Evolutionary conservation across 768 basidiomycete species (phyloP).

Genomic region (Mycena leptocephala): DNA sequence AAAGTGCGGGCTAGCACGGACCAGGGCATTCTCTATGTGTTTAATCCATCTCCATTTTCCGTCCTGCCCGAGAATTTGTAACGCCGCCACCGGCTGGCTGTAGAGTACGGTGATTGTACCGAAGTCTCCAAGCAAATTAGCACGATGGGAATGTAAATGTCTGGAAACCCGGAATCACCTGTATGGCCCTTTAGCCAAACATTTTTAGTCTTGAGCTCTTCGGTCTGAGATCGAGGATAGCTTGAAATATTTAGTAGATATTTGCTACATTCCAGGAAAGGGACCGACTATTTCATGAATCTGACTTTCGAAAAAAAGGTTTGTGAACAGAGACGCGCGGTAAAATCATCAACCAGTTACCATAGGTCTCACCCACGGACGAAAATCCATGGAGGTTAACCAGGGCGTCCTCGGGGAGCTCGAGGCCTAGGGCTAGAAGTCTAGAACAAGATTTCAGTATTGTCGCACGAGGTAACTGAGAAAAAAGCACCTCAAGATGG

Average conservation of each 20-base stretch:
- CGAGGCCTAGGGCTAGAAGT: slow-evolving; percentile 66
- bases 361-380: slow-evolving; percentile 58
- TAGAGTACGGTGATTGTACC: slow-evolving; percentile 72
- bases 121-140: slow-evolving; percentile 54
- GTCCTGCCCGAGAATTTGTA: slow-evolving; percentile 70
- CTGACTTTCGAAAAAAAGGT: slow-evolving; percentile 58
- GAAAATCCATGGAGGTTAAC: slow-evolving; percentile 65
- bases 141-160: not conserved
- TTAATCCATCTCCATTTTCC: slow-evolving; percentile 72
- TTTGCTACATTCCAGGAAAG: not conserved
- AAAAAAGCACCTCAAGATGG: slow-evolving; percentile 57
- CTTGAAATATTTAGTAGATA: slow-evolving; percentile 43
- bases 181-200: slow-evolving; percentile 77
- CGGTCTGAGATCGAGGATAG: slow-evolving; percentile 65
- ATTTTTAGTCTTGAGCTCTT: slow-evolving; percentile 66
- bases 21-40: slow-evolving; percentile 73
- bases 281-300: slow-evolving; percentile 77
- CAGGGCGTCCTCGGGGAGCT: slow-evolving; percentile 69
- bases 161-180: slow-evolving; percentile 51
- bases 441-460: slow-evolving; percentile 32
- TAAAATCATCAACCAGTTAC: slow-evolving; percentile 41
- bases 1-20: slow-evolving; percentile 40
- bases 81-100: slow-evolving; percentile 72
- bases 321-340: not conserved
- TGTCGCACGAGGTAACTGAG: no score